Evolutionary conservation across 1,284 basidiomycete species (phyloP).

Genomic region (Irpex lacteus): DNA sequence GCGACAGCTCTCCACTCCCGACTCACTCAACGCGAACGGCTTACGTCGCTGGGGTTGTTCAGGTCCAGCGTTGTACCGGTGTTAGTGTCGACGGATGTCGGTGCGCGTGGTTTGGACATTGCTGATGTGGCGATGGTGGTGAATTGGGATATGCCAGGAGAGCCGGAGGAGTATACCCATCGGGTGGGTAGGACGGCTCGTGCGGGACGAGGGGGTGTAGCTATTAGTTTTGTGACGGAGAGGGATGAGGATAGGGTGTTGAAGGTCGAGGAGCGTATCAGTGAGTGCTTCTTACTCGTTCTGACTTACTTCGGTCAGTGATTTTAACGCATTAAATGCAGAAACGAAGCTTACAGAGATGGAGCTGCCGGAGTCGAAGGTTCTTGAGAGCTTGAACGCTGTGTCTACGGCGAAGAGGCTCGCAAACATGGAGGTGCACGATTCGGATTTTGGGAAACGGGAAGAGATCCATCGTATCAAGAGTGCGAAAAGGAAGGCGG

Average conservation of each 20-base stretch:
- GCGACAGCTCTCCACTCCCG: constrained; percentile 92
- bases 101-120: constrained; percentile 91
- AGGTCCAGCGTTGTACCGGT: constrained; percentile 87
- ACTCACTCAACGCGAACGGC: constrained; percentile 85
- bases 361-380: constrained; percentile 74
- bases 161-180: constrained; percentile 78
- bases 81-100: constrained; percentile 93
- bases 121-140: constrained; percentile 93
- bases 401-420: constrained; percentile 92
- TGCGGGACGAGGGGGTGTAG: constrained; percentile 87
- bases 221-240: constrained; percentile 95
- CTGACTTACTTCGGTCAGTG: no score
- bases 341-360: constrained; percentile 77
- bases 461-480: constrained; percentile 80
- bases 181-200: constrained; percentile 91
- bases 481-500: constrained; percentile 36
- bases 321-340: constrained; percentile 25
- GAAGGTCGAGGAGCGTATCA: constrained; percentile 84
- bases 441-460: constrained; percentile 87
- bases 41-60: constrained; percentile 88
- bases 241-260: constrained; percentile 85
- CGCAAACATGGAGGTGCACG: constrained; percentile 93
- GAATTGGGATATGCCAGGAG: constrained; percentile 93
- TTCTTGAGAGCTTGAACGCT: constrained; percentile 83
- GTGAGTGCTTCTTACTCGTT: constrained; percentile 41